Evolutionary conservation across 768 basidiomycete species (phyloP).

Genomic region (Heimioporus sp.): DNA sequence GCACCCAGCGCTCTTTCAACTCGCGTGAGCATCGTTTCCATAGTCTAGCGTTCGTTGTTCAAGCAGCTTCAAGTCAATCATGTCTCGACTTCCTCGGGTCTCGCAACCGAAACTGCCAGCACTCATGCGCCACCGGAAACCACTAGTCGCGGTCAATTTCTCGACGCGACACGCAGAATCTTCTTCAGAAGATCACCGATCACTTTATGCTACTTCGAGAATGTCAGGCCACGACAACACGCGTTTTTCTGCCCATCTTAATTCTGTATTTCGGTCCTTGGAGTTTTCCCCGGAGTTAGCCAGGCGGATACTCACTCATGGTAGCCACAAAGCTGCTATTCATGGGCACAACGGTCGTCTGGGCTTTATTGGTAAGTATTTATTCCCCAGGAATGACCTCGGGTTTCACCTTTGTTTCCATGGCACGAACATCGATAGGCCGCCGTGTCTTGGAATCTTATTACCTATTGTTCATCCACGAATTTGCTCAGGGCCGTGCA

Average conservation of each 20-base stretch:
- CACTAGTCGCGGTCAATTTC: constrained; percentile 1
- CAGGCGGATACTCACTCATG: constrained; percentile 72
- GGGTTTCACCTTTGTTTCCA: neutral
- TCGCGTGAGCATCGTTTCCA: constrained; percentile 12
- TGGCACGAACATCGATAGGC: constrained; percentile 40
- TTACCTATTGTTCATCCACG: constrained; percentile 67
- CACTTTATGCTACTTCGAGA: neutral
- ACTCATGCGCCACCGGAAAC: constrained; percentile 16
- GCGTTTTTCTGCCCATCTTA: constrained; percentile 52
- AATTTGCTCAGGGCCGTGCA: constrained; percentile 44
- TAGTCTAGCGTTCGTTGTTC: neutral
- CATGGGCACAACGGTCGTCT: constrained; percentile 72
- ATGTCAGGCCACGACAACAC: constrained; percentile 16
- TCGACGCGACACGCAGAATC: constrained; percentile 11
- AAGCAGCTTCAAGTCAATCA: neutral
- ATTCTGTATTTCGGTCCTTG: constrained; percentile 61
- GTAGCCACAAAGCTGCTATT: constrained; percentile 63
- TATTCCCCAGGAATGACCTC: neutral
- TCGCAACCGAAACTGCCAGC: constrained; percentile 8
- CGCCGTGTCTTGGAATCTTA: constrained; percentile 78
- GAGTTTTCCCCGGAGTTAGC: constrained; percentile 71
- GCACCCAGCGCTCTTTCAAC: neutral
- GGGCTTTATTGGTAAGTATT: constrained; percentile 60
- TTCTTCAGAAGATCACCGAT: neutral
- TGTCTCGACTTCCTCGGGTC: constrained; percentile 23